Evolutionary conservation across 345 rosid species (phyloP), one percentile per base, ranked within the genome.

Genomic region (Hirschfeldia incana): DNA sequence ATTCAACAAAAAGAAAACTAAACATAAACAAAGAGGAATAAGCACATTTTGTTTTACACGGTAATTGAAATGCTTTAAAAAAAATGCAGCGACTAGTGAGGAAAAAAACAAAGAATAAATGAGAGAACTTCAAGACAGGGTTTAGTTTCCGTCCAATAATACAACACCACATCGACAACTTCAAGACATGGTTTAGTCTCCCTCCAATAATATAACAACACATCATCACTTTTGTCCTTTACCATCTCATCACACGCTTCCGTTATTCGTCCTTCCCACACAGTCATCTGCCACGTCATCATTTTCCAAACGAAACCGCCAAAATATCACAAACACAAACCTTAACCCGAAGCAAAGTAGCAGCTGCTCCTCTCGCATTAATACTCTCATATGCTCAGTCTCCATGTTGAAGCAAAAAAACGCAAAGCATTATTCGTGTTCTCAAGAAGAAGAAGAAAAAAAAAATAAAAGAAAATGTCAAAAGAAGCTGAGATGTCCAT

Each of bases 401-500:
- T 42, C 36, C 69, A 77, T 70, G 57, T 34, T 15, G 6, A 32
- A 12, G 2, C 57, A 49, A 49, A 49, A 39, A 8, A 49, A 13
- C 53, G 28, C 60, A 72, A 78, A 73, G 39, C 63, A 39, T 49
- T 39, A 53, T 72, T 17, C 33, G 10, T 21, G 10, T 67, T 58
- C 39, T 46, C 11, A 11, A 78, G 53, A 29, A 39, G 46, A 39
- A 39, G 46, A 39, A 39, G 46, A 46, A 46, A n/a, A 49, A 5
- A 49, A 13, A 49, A 49, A n/a, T n/a, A 7, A 49, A 53, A 21
- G 17, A 78, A 34, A 69, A 78, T 83, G 76, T 87, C 88, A 1
- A 76, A 73, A n/a, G 97, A 92, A 88, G 89, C 90, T 57, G 89
- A 86, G 85, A 78, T 83, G 82, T 73, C 91, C 0, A 81, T 90